Conservation (phyloP, 2,329 filamentous ascomycete species). For the Cladosporium sp. region DNA sequence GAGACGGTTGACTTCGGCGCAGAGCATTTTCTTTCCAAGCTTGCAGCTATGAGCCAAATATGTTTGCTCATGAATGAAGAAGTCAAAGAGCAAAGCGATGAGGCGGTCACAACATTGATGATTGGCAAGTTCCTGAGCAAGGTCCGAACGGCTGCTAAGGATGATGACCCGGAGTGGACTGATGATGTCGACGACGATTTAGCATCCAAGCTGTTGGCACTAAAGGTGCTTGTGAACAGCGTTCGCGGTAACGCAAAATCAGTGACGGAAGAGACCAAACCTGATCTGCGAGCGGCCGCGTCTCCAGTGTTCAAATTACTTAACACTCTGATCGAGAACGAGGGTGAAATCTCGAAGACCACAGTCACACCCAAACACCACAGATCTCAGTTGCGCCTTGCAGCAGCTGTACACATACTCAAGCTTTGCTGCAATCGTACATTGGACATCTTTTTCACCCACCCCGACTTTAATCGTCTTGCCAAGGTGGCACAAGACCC, state of each 20-base stretch:
- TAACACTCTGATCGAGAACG: conserved; percentile 67
- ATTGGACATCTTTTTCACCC: conserved; percentile 70
- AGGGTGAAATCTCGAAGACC: conserved; percentile 75
- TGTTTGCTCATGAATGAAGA: conserved; percentile 70
- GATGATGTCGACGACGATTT: conserved; percentile 73
- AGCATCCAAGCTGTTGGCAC: conserved; percentile 74
- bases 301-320: conserved; percentile 73
- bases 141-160: conserved; percentile 51
- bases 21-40: conserved; percentile 68
- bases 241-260: conserved; percentile 55
- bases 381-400: conserved; percentile 73
- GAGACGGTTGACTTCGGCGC: conserved; percentile 70
- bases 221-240: conserved; percentile 83
- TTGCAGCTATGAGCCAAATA: conserved; percentile 69
- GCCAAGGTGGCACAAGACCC: conserved; percentile 78
- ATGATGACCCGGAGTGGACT: conserved; percentile 41
- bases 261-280: conserved; percentile 31
- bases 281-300: conserved; percentile 48
- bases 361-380: conserved; percentile 69
- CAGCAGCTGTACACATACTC: conserved; percentile 71
- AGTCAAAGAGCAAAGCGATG: conserved; percentile 64
- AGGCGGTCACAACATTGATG: conserved; percentile 73
- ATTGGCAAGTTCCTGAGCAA: conserved; percentile 70
- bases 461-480: conserved; percentile 73
- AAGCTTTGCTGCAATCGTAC: conserved; percentile 77